phyloP scores from a whole-genome alignment of 2,329 filamentous ascomycete species.

The Akanthomyces lecanii region DNA sequence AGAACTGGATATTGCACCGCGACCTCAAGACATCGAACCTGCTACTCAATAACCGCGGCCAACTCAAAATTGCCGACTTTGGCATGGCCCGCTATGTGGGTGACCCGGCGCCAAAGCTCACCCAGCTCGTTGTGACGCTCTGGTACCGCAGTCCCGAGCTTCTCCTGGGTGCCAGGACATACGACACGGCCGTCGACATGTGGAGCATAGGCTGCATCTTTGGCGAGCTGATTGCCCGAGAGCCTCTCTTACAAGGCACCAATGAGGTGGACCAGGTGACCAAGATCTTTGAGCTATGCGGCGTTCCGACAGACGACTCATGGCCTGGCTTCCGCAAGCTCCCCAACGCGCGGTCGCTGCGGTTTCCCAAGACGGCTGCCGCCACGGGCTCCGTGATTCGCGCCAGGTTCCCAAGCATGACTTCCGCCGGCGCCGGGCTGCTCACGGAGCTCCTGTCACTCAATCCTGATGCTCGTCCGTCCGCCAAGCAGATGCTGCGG shows the following conservation, averaged over 20 bases:
- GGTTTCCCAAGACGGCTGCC: conserved; percentile 52
- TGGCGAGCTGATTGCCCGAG: conserved; percentile 78
- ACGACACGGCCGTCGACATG: conserved; percentile 78
- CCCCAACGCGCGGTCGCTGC: conserved; percentile 78
- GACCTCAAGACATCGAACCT: conserved; percentile 94
- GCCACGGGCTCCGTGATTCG: conserved; percentile 56
- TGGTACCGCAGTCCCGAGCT: conserved; percentile 96
- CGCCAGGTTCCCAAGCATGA: conserved; percentile 76
- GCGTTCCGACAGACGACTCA: conserved; percentile 72
- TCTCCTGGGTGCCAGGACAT: conserved; percentile 72
- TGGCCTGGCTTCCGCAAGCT: conserved; percentile 87
- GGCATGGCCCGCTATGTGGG: conserved; percentile 93
- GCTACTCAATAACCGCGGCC: conserved; percentile 89
- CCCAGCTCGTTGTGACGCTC: conserved; percentile 89
- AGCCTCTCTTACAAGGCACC: conserved; percentile 78
- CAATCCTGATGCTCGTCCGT: conserved; percentile 67
- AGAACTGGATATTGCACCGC: conserved; percentile 85
- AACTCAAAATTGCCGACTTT: conserved; percentile 95
- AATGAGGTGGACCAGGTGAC: conserved; percentile 91
- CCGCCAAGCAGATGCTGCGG: conserved; percentile 67
- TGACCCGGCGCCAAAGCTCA: conserved; percentile 72
- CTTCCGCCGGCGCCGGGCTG: conserved; percentile 66
- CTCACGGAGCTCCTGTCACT: conserved; percentile 67
- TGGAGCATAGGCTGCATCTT: conserved; percentile 98
- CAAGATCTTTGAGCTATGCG: conserved; percentile 85